Evolutionary conservation across 352 stramenopile species (phyloP), one percentile per base, ranked within the genome.

Genomic region (Globisporangium echinulatum): DNA sequence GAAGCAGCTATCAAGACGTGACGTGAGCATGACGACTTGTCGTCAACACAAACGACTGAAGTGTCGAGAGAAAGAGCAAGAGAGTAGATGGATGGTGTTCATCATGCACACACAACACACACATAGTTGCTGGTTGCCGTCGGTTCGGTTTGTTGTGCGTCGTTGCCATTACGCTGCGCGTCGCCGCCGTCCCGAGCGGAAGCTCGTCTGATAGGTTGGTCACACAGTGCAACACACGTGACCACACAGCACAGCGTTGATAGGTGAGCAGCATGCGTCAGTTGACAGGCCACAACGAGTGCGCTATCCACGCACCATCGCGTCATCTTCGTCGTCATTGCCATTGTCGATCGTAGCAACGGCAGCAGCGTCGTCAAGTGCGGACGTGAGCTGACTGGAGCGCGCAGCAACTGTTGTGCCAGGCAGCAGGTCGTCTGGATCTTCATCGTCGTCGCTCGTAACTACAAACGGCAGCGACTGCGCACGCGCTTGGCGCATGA

Each of bases 361-460:
- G 40, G 3, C 40, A 59, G 33, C 53, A 36, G 25, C 42, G 39
- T 48, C 4, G 38, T n/a, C 9, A 49, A 33, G 25, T 33, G 25
- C 48, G 4, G 14, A 43, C 11, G 25, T 40, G n/a, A 54, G 49
- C 48, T 63, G 51, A 36, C 49, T 76, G 62, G 44, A 64, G 47
- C 68, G 67, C 15, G 68, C 74, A 36, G 75, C 66, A 4, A 71
- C 63, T 0, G 74, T 75, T 4, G 57, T 19, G 56, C 59, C 50
- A 0, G 66, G 61, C 36, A 82, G 40, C 39, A 85, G 68, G 37
- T 59, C 62, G 10, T 88, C 75, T 3, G 67, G 59, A 17, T 88
- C 79, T 1, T 74, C 64, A 37, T 63, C 72, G 43, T 67, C 80
- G 17, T 87, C 79, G 17, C 75, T 87, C 7, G 72, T 75, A 17